phyloP scores from a whole-genome alignment of 2,329 filamentous ascomycete genomes.

The Plenodomus tracheiphilus region DNA sequence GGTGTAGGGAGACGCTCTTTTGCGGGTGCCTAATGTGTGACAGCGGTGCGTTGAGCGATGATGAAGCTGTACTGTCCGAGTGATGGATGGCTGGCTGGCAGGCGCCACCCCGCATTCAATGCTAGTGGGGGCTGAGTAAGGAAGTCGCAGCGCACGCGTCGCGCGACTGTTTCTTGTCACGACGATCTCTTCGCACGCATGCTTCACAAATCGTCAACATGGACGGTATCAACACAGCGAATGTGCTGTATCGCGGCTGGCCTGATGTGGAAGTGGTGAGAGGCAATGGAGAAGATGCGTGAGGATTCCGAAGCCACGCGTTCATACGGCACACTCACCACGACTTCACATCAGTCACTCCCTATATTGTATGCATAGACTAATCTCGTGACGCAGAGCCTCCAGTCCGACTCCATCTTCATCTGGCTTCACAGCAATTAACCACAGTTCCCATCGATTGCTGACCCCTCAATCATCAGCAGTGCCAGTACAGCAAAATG shows the following conservation, averaged over 20 bases:
- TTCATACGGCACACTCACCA: constrained; percentile 7
- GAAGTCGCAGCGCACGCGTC: constrained; percentile 8
- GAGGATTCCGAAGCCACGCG: constrained; percentile 22
- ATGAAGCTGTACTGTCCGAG: constrained; percentile 21
- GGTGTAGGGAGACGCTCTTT: neutral
- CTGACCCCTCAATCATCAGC: constrained; percentile 13
- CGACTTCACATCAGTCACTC: constrained; percentile 2
- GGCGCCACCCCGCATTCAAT: constrained; percentile 21
- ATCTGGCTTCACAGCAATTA: constrained; percentile 35
- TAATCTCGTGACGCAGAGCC: constrained; percentile 2
- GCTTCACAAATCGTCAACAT: constrained; percentile 1
- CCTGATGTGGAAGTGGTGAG: constrained; percentile 3
- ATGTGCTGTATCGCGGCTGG: constrained; percentile 7
- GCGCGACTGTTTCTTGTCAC: constrained; percentile 1
- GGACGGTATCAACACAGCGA: constrained; percentile 1
- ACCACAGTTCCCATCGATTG: constrained; percentile 14
- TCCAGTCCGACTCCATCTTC: neutral
- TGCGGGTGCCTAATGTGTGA: constrained; percentile 1
- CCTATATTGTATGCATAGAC: constrained; percentile 4
- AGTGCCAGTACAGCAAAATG: constrained; percentile 3
- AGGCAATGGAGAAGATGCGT: constrained; percentile 22
- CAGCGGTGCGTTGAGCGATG: constrained; percentile 19
- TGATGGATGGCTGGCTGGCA: no score
- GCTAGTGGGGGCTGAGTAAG: constrained; percentile 26
- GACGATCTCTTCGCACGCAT: neutral